Base-by-base conservation (phyloP, 208 protist genomes). In the Wallacemonas rigidus region DNA sequence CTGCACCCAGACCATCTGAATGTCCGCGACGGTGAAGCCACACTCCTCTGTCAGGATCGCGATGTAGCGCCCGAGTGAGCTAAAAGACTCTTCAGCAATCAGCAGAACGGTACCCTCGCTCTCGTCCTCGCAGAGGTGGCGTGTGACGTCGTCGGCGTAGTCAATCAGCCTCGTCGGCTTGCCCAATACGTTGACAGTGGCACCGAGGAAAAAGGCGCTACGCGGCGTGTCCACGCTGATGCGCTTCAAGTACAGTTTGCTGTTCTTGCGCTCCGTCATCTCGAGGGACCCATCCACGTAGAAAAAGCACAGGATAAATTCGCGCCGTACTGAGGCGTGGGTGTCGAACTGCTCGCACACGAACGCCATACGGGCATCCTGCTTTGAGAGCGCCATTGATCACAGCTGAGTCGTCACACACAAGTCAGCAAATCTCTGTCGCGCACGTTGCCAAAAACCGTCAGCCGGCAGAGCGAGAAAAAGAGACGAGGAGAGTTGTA, bases 1-100 rank as follows among this genome's bases (percentile, higher is more conserved):
- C 45, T 71, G 54, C 57, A 88, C 77, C 88, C 85, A 91, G 8
- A 73, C 71, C 88, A 94, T 93, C 74, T 95, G 88, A 51, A 93
- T 71, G 56, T 84, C 58, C 2, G 69, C 69, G 26, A 94, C 74
- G 5, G 78, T 87, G 73, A 94, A 92, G 55, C 84, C 81, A 61
- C 87, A 94, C 79, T 97, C 89, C 80, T 95, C 88, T 15, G 82
- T 81, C 7, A 95, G 74, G 26, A 97, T 88, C 5, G 88, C 76
- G 36, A 97, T 65, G 76, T 79, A 91, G 51, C 79, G 85, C 11
- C 92, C 92, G 0, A 97, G 70, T 1, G 56, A 69, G 9, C 74
- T 43, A 8, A 95, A 84, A 36, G 81, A 70, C 6, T 68, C 45
- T 51, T 94, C 88, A n/a, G 80, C 81, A 7, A 96, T 79, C 17